Evolutionary conservation across 441 rosid genomes (phyloP).

Genomic region (Syzygium malaccense): DNA sequence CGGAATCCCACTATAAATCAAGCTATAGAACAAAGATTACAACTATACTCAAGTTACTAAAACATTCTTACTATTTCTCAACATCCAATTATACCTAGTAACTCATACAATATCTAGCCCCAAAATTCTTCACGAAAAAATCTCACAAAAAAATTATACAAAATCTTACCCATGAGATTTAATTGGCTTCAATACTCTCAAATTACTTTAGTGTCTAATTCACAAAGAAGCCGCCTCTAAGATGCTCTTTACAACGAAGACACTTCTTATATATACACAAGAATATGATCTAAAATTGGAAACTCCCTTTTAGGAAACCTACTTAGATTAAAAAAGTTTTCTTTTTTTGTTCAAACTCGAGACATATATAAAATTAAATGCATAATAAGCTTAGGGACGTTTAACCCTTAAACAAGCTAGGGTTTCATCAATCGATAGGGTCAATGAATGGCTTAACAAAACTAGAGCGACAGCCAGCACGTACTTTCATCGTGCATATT

Average conservation of each 20-base stretch:
- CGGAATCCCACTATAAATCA: accelerated
- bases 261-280: not conserved
- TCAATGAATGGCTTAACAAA: not conserved
- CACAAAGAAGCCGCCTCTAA: not conserved
- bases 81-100: not conserved
- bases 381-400: not conserved
- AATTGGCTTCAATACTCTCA: not conserved
- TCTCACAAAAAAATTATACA: not conserved
- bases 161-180: not conserved
- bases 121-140: not conserved
- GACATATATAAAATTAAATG: not conserved
- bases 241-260: not conserved
- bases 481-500: not conserved
- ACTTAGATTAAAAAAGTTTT: too few species aligned
- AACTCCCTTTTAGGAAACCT: not conserved
- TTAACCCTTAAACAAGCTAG: not conserved
- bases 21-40: accelerated
- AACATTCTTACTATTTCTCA: not conserved
- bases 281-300: not conserved
- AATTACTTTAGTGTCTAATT: not conserved
- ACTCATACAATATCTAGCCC: not conserved
- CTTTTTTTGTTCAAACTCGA: too few species aligned
- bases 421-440: not conserved
- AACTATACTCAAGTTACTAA: not conserved
- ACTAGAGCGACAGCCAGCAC: not conserved